Evolutionary conservation across 176 grass and related monocot species (phyloP), one percentile per base, ranked within the genome.

Genomic region (Puccinellia tenuiflora): DNA sequence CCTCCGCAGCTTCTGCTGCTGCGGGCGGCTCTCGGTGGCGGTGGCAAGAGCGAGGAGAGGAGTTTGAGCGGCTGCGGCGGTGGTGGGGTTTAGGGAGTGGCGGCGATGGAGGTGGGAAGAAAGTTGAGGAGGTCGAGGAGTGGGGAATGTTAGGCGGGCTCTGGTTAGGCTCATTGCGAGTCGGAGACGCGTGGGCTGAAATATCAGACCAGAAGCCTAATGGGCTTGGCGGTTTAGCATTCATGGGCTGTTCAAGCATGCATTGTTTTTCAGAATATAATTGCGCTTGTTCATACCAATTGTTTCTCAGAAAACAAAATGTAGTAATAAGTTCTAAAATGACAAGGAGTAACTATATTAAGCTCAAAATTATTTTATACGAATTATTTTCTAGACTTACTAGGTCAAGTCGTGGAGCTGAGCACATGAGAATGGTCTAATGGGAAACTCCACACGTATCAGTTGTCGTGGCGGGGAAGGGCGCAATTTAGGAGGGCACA

Each of bases 71-170:
- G 26, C 59, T 42, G 43, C 16, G 56, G 86, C 55, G 52, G 46
- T 17, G 45, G 20, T 43, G 72, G 74, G 83, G 79, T 90, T 81
- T 82, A 66, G 73, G 53, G 53, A 78, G 73, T 57, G 83, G 83
- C 78, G 83, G 88, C 88, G 78, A 85, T 53, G 69, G 40, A 65
- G 76, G 73, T 24, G 64, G 35, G 22, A 61, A 54, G 51, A 34
- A 9, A 73, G 50, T 38, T 39, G 68, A 53, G 59, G 43, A 39
- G 59, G 43, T 67, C n/a, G 78, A 63, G 42, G 12, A 16, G 4
- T 26, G 21, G 78, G 78, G 78, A 50, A 31, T 15, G 59, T 22
- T 22, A 33, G 57, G 30, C 21, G 45, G 45, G 62, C 78, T 52
- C 16, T 7, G 10, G 12, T 5, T 79, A 24, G 76, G 38, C 76